Evolutionary conservation across 192 early-diverging fungal species (phyloP).

Genomic region (Lunasporangiospora selenospora): DNA sequence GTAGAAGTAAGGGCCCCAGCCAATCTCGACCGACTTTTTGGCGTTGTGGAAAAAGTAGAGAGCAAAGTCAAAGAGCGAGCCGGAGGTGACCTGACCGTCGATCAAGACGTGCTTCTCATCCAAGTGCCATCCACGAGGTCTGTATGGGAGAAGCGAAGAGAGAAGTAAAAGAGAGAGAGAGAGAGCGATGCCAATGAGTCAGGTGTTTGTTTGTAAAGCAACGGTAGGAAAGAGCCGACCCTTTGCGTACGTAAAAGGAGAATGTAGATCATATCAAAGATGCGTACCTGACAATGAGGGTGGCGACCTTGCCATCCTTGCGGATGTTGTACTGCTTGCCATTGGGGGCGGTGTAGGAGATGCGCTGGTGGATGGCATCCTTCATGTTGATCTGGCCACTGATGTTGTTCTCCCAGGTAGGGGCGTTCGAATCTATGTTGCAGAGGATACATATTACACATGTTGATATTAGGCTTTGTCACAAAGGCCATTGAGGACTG

Average conservation of each 20-base stretch:
- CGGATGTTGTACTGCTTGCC: conserved; percentile 94
- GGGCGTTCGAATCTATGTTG: conserved; percentile 86
- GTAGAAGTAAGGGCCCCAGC: conserved; percentile 97
- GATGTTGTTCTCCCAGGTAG: conserved; percentile 91
- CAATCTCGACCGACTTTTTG: conserved; percentile 75
- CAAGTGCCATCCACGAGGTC: conserved; percentile 98
- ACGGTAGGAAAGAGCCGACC: background rate
- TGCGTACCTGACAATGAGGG: conserved; percentile 81
- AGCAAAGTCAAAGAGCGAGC: conserved; percentile 95
- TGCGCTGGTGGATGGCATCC: conserved; percentile 88
- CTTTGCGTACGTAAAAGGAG: background rate
- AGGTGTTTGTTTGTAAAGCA: background rate
- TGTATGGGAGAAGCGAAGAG: conserved; percentile 14
- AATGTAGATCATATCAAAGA: conserved; percentile 7
- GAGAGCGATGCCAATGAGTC: background rate
- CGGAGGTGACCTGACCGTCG: conserved; percentile 90
- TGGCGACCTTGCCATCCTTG: conserved; percentile 87
- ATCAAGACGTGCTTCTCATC: conserved; percentile 93
- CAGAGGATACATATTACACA: too few species aligned
- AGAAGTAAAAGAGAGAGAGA: conserved; percentile 3
- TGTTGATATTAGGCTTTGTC: too few species aligned
- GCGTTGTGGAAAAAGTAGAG: conserved; percentile 99
- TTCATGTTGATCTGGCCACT: conserved; percentile 93
- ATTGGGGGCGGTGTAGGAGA: conserved; percentile 82
- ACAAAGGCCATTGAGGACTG: too few species aligned